Conservation (phyloP, 2,329 filamentous ascomycete genomes). For the Fusarium ramigenum region DNA sequence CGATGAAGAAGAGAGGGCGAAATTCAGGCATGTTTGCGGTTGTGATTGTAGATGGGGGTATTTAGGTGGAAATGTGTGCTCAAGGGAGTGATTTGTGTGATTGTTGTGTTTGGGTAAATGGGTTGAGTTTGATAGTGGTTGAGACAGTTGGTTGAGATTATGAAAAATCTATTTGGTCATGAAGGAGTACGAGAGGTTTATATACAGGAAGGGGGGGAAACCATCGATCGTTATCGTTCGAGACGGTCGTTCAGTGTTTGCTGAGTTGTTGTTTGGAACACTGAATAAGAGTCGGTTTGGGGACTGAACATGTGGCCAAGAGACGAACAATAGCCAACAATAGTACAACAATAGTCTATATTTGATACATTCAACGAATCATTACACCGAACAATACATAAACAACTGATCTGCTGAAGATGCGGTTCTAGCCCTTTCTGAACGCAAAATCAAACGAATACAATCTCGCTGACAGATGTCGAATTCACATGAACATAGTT, state of each 20-base stretch:
- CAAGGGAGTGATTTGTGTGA: not conserved
- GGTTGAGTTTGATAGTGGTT: not conserved
- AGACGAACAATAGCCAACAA: not conserved
- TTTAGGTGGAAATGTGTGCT: too few relatives aligned
- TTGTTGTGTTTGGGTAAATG: not conserved
- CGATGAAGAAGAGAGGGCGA: slow-evolving; percentile 14
- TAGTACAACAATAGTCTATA: too few relatives aligned
- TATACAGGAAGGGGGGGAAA: not conserved
- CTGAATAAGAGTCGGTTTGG: not conserved
- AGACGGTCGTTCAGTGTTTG: not conserved
- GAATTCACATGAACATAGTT: not conserved
- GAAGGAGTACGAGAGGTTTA: not conserved
- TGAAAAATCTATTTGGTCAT: not conserved
- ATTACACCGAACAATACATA: fast-evolving
- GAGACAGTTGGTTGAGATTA: not conserved
- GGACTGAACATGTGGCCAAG: not conserved
- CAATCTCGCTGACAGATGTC: not conserved
- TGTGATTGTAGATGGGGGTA: not conserved
- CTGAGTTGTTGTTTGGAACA: not conserved
- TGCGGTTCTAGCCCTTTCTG: not conserved
- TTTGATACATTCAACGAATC: not conserved
- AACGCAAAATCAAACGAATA: not conserved
- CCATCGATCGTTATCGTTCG: too few relatives aligned
- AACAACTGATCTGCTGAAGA: not conserved
- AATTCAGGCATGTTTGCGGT: slow-evolving; percentile 27